Evolutionary conservation across 1,284 basidiomycete genomes (phyloP), one percentile per base, ranked within the genome.

Genomic region (Naganishia liquefaciens): DNA sequence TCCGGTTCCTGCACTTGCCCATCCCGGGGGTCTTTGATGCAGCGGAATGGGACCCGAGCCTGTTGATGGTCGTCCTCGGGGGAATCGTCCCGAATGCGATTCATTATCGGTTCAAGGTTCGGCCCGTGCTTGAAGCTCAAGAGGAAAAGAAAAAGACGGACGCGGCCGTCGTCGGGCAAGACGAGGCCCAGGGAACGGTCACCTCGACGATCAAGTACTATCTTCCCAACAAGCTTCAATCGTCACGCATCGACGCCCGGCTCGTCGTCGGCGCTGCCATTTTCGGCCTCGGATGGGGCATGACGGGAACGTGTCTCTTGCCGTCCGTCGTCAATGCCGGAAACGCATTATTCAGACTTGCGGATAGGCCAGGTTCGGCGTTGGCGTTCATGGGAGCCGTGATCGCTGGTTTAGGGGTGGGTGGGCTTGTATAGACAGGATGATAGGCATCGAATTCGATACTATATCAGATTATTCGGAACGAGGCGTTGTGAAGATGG

Each of bases 281-380:
- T 30, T 89, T 89, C 73, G 87, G 87, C 47, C 69, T 85, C 19
- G 87, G 87, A 2, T 89, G 87, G 87, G 87, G 85, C 1, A 71
- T 86, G 44, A 78, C 80, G 49, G 87, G 87, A 25, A 78, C 88
- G 43, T 89, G 87, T 72, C 87, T 77, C 11, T 75, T 77, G 15
- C 78, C 78, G 1, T 75, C 70, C 0, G 40, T 79, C 7, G 73
- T 73, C 4, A 66, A 66, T 19, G 46, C 71, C 15, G 65, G 66
- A 1, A 53, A 58, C 50, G 65, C 58, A 2, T 6, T 62, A n/a
- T 47, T 65, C 25, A 43, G 53, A 7, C 23, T 64, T 28, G 37
- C 46, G 10, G 33, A 33, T 30, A 1, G 5, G 30, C 46, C 57
- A n/a, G 30, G 15, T 7, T 25, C 44, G 21, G 46, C 57, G 15